Evolutionary conservation across 2,329 filamentous ascomycete species (phyloP).

Genomic region (Diaporthe sp.): DNA sequence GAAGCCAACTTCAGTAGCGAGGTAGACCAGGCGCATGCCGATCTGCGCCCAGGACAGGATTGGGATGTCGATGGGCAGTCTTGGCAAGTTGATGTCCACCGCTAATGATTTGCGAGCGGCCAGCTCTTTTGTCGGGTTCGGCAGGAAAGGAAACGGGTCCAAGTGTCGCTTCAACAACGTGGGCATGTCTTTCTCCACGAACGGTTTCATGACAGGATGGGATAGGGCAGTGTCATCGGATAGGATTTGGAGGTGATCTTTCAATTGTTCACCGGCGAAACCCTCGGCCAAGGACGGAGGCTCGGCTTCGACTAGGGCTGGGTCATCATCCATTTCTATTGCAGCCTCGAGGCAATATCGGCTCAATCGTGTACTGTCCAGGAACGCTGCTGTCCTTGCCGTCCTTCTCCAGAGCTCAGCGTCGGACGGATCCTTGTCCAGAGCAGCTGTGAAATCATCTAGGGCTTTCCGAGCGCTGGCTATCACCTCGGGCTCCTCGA

Average conservation of each 20-base stretch:
- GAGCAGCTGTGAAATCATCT: slow-evolving; percentile 66
- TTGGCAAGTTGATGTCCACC: slow-evolving; percentile 34
- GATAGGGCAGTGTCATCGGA: slow-evolving; percentile 66
- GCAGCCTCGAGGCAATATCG: slow-evolving; percentile 74
- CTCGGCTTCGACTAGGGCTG: slow-evolving; percentile 69
- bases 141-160: slow-evolving; percentile 72
- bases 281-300: slow-evolving; percentile 72
- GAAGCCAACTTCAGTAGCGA: slow-evolving; percentile 47
- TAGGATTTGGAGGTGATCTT: slow-evolving; percentile 62
- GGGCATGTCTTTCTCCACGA: slow-evolving; percentile 62
- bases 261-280: slow-evolving; percentile 71
- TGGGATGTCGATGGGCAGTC: slow-evolving; percentile 44
- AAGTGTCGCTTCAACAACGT: slow-evolving; percentile 62
- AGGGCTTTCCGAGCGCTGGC: slow-evolving; percentile 58
- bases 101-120: slow-evolving; percentile 43
- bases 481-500: slow-evolving; percentile 50
- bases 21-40: slow-evolving; percentile 52
- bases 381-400: slow-evolving; percentile 67
- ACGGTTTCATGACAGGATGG: slow-evolving; percentile 71
- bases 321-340: slow-evolving; percentile 75
- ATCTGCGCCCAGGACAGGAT: slow-evolving; percentile 55
- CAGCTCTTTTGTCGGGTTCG: slow-evolving; percentile 58
- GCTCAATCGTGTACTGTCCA: slow-evolving; percentile 67
- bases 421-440: slow-evolving; percentile 74
- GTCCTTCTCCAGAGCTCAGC: slow-evolving; percentile 73